phyloP scores from a whole-genome alignment of 2,329 filamentous ascomycete species.

The Xylogone sp. region DNA sequence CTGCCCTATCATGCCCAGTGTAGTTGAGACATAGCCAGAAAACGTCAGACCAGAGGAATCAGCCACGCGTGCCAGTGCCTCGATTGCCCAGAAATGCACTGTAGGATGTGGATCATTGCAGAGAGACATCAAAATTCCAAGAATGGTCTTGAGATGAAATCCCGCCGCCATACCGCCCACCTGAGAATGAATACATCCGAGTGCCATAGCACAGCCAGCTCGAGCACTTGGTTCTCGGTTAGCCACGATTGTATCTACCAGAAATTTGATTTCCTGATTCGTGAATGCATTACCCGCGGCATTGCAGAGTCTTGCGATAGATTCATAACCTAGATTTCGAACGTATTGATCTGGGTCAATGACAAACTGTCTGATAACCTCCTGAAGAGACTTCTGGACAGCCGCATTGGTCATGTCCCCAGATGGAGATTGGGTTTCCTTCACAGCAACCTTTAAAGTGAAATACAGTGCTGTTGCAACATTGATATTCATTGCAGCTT shows the following conservation, averaged over 20 bases:
- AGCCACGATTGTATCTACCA: conserved; percentile 90
- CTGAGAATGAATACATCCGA: conserved; percentile 91
- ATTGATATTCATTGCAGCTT: conserved; percentile 88
- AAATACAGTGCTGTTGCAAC: conserved; percentile 77
- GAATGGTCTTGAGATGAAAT: conserved; percentile 92
- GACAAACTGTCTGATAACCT: conserved; percentile 68
- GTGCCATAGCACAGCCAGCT: conserved; percentile 88
- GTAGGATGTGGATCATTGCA: conserved; percentile 93
- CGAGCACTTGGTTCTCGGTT: conserved; percentile 91
- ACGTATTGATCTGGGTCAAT: conserved; percentile 82
- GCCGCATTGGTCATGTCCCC: conserved; percentile 72
- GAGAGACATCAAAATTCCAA: conserved; percentile 97
- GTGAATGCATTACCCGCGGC: conserved; percentile 83
- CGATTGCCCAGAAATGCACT: conserved; percentile 94
- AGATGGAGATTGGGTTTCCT: conserved; percentile 68
- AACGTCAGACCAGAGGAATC: conserved; percentile 93
- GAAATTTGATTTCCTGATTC: conserved; percentile 80
- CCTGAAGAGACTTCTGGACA: conserved; percentile 81
- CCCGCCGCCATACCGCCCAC: conserved; percentile 97
- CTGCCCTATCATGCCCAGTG: conserved; percentile 89
- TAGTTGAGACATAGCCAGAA: conserved; percentile 83
- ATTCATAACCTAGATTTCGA: conserved; percentile 79
- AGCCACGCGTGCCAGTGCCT: conserved; percentile 79
- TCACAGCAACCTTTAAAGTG: conserved; percentile 78
- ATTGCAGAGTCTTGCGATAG: conserved; percentile 75